Conservation (phyloP, 2,329 filamentous ascomycete species). For the Hypoxylon sp. region DNA sequence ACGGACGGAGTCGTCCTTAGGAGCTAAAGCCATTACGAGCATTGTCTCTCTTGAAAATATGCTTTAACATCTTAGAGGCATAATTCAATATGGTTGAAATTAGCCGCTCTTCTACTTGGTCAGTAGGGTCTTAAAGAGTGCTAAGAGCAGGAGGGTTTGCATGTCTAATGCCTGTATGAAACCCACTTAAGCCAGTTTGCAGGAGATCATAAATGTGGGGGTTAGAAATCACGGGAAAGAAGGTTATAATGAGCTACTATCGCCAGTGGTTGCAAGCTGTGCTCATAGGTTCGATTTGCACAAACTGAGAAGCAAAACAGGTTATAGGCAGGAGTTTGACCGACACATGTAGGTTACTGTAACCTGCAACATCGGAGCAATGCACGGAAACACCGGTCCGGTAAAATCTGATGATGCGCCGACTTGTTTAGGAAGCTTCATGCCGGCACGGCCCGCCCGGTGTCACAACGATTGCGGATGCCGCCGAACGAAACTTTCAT, state of each 20-base stretch:
- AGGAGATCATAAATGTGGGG: background rate
- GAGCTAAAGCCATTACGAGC: too few relatives aligned
- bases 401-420: background rate
- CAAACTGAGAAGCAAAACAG: background rate
- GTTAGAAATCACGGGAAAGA: background rate
- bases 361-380: background rate
- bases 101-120: background rate
- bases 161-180: too few relatives aligned
- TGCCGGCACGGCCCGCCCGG: conserved; percentile 11
- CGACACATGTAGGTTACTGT: background rate
- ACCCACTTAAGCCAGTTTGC: too few relatives aligned
- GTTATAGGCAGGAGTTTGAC: background rate
- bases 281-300: too few relatives aligned
- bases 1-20: too few relatives aligned
- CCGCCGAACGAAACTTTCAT: conserved; percentile 13
- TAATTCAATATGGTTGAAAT: background rate
- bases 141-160: background rate
- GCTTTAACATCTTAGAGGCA: too few relatives aligned
- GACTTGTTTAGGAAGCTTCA: conserved; percentile 3
- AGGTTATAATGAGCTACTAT: background rate
- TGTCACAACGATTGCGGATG: background rate
- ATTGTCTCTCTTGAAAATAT: too few relatives aligned
- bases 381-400: conserved; percentile 5
- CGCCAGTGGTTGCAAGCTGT: background rate
- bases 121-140: background rate